These are phyloP conservation scores for rapeseed (Brassica napus) DNA, from an alignment of 345 rosid species.

Conservation along the genomic window Da-Ae NC_063447.1:59373001-59373500, in stretches of 20 bases:
- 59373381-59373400: slow-evolving; percentile 20
- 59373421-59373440: slow-evolving; percentile 40
- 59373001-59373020: too few species aligned
- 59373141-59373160: background rate
- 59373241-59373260: background rate
- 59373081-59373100: too few species aligned
- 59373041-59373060: too few species aligned
- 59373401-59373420: background rate
- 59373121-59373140: background rate
- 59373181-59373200: background rate
- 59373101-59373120: background rate
- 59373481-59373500: slow-evolving; percentile 49
- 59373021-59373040: too few species aligned
- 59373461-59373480: slow-evolving; percentile 55
- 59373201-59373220: background rate
- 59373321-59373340: slow-evolving; percentile 13
- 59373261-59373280: background rate
- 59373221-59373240: background rate
- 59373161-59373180: background rate
- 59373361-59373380: background rate
- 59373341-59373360: slow-evolving; percentile 6
- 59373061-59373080: too few species aligned
- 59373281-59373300: slow-evolving; percentile 42
- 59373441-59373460: slow-evolving; percentile 47
- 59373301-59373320: slow-evolving; percentile 15